These are phyloP conservation scores for Artemisia argyi DNA, from an alignment of 129 eudicot genomes.

Conservation along the genomic window DNA sequence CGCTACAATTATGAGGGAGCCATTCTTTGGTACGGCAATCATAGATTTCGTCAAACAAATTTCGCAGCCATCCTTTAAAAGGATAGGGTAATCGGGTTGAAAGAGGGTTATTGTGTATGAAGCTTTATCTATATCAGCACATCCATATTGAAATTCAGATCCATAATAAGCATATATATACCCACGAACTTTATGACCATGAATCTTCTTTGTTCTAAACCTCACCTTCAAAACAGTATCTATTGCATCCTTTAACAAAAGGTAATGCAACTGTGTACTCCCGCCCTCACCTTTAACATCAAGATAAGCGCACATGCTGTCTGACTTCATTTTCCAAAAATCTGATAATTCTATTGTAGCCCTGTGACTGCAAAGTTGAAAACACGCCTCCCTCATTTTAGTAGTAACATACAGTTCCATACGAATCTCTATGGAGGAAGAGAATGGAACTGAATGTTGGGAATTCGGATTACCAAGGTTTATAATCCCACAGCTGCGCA, in stretches of 20 bases:
- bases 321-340: neutral
- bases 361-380: neutral
- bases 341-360: neutral
- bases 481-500: too few relatives aligned
- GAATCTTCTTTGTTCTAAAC: too few relatives aligned
- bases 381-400: neutral
- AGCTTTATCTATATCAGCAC: neutral
- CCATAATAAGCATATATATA: neutral
- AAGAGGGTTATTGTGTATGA: neutral
- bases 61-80: neutral
- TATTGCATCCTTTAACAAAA: neutral
- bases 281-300: neutral
- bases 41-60: neutral
- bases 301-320: neutral
- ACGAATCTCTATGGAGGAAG: neutral
- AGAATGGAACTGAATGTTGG: too few relatives aligned
- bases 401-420: neutral
- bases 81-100: neutral
- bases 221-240: neutral
- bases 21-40: neutral
- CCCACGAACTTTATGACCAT: neutral
- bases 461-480: too few relatives aligned
- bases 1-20: neutral
- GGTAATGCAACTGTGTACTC: neutral
- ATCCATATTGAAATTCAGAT: neutral